Evolutionary conservation across 2,329 filamentous ascomycete species (phyloP).

Genomic region (Epichloe festucae): DNA sequence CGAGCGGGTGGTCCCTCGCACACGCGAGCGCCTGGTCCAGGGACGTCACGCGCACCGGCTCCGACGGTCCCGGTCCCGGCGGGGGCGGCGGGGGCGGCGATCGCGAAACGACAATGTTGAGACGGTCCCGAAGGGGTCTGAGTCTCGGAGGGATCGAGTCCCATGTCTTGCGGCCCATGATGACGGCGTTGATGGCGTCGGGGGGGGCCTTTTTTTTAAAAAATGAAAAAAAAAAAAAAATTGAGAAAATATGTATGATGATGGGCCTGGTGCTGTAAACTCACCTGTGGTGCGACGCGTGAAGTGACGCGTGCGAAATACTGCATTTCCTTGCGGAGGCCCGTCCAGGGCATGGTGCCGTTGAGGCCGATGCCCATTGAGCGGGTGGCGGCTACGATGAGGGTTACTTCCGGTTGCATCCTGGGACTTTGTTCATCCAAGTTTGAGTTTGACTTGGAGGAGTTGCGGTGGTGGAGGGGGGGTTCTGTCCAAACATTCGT

Average conservation of each 20-base stretch:
- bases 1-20: conserved; percentile 22
- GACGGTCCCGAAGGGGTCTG: conserved; percentile 63
- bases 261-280: neutral
- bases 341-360: conserved; percentile 77
- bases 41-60: conserved; percentile 45
- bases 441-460: neutral
- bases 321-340: conserved; percentile 79
- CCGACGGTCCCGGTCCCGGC: conserved; percentile 8
- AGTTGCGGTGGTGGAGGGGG: neutral
- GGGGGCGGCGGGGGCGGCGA: conserved; percentile 15
- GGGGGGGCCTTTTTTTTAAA: conserved; percentile 15
- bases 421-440: neutral
- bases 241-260: too few relatives aligned
- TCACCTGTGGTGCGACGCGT: conserved; percentile 35
- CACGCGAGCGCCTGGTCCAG: conserved; percentile 44
- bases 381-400: conserved; percentile 87
- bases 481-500: too few relatives aligned
- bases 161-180: conserved; percentile 98
- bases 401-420: conserved; percentile 53
- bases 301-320: conserved; percentile 90
- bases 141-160: conserved; percentile 67
- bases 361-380: conserved; percentile 76
- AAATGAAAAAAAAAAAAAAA: too few relatives aligned
- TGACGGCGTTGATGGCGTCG: conserved; percentile 54
- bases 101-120: conserved; percentile 72